These are phyloP conservation scores for Prunus padus DNA, from an alignment of 306 rosid genomes.

Conservation along the genomic window DNA sequence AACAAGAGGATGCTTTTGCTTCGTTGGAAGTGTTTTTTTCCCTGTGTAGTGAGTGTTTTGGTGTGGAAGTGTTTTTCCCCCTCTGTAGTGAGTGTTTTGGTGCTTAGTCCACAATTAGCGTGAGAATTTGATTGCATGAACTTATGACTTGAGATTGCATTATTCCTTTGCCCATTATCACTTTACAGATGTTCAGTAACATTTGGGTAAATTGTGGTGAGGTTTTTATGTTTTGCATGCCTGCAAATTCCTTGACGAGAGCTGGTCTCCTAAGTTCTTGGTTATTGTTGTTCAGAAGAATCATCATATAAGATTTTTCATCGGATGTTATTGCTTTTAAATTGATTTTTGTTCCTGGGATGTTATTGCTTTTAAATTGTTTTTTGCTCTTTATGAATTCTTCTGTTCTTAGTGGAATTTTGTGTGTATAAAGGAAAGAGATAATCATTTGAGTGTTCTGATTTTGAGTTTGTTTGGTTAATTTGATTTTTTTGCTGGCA, in stretches of 20 bases:
- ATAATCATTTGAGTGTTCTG: too few relatives aligned
- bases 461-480: too few relatives aligned
- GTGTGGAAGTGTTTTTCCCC: too few relatives aligned
- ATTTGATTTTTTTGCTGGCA: too few relatives aligned
- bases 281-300: constrained; percentile 73
- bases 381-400: too few relatives aligned
- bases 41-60: too few relatives aligned
- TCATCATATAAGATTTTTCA: too few relatives aligned
- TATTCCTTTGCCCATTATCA: background rate
- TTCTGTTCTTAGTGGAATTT: too few relatives aligned
- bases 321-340: too few relatives aligned
- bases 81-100: background rate
- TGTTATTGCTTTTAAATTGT: too few relatives aligned
- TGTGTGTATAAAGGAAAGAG: too few relatives aligned
- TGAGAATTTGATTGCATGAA: background rate
- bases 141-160: background rate
- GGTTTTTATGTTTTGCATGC: constrained; percentile 36
- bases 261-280: constrained; percentile 62
- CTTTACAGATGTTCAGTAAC: background rate
- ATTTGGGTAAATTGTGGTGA: constrained; percentile 16
- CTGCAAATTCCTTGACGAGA: constrained; percentile 77
- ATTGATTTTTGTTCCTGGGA: too few relatives aligned
- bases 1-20: background rate
- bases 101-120: background rate
- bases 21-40: background rate